phyloP scores from a whole-genome alignment of 2,329 filamentous ascomycete genomes.

The Aspergillus carbonarius region DNA sequence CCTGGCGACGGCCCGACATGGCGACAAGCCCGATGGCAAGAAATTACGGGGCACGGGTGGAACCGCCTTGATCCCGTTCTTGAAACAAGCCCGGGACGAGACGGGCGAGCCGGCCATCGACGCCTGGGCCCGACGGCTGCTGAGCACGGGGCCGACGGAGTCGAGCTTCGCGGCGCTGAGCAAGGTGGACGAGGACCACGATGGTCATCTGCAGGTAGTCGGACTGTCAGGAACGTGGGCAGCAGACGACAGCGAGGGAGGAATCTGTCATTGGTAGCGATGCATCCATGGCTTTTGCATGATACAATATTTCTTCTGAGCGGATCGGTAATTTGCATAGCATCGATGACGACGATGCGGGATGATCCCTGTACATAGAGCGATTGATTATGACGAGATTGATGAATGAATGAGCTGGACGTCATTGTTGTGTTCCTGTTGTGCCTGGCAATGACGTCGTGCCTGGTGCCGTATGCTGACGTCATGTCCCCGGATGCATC shows the following conservation, averaged over 20 bases:
- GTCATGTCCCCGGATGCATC: neutral
- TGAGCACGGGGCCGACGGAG: conserved; percentile 52
- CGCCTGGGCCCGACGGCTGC: conserved; percentile 59
- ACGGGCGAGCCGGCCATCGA: conserved; percentile 87
- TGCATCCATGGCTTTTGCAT: too few species aligned
- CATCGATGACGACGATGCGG: neutral
- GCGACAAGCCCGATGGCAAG: conserved; percentile 44
- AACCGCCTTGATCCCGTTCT: conserved; percentile 88
- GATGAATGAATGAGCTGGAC: neutral
- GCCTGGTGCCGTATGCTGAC: neutral
- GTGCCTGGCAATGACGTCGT: neutral
- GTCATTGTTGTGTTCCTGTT: neutral
- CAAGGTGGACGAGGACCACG: conserved; percentile 54
- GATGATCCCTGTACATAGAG: neutral
- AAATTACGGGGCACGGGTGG: conserved; percentile 87
- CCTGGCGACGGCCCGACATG: conserved; percentile 48
- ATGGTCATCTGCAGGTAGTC: conserved; percentile 58
- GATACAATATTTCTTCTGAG: neutral
- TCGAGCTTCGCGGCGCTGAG: conserved; percentile 46
- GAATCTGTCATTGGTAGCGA: conserved; percentile 55
- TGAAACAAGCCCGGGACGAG: conserved; percentile 95
- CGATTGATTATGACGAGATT: neutral
- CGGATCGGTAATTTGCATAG: neutral
- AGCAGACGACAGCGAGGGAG: conserved; percentile 76
- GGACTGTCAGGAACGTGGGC: conserved; percentile 84